These are phyloP conservation scores for Polytrichum formosum DNA, from an alignment of 225 moss, liverwort and hornwort species.

Conservation along the genomic window DNA sequence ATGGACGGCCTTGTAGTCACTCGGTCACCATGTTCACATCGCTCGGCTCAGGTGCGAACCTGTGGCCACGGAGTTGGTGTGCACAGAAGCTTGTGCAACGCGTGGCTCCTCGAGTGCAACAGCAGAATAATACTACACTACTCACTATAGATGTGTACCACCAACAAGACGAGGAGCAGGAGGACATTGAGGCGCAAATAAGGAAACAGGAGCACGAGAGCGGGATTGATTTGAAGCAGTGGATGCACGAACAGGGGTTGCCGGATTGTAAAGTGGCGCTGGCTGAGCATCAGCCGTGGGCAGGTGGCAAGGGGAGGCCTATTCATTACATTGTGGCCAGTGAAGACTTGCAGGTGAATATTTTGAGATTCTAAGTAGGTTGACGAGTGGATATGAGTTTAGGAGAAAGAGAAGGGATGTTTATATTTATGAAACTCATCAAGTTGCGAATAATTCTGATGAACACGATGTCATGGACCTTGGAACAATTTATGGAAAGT, in stretches of 20 bases:
- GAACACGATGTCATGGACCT: no score
- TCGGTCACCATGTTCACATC: conserved; percentile 12
- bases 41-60: conserved; percentile 31
- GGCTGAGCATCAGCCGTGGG: conserved; percentile 58
- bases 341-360: conserved; percentile 76
- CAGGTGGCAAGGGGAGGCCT: conserved; percentile 60
- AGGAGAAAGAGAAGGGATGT: no score
- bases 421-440: no score
- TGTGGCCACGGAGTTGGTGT: conserved; percentile 34
- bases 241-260: conserved; percentile 97
- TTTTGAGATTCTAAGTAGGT: no score
- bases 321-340: conserved; percentile 96
- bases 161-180: conserved; percentile 61
- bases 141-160: conserved; percentile 57
- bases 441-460: no score
- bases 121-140: conserved; percentile 22
- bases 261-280: conserved; percentile 78
- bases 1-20: conserved; percentile 12
- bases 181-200: conserved; percentile 37
- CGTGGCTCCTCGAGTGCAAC: conserved; percentile 24
- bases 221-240: conserved; percentile 94
- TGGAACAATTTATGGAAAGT: no score
- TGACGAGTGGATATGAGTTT: no score
- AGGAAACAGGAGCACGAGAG: conserved; percentile 59
- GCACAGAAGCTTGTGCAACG: conserved; percentile 18